Base-by-base conservation (phyloP, 164 flowering plant species). In the Houttuynia cordata region DNA sequence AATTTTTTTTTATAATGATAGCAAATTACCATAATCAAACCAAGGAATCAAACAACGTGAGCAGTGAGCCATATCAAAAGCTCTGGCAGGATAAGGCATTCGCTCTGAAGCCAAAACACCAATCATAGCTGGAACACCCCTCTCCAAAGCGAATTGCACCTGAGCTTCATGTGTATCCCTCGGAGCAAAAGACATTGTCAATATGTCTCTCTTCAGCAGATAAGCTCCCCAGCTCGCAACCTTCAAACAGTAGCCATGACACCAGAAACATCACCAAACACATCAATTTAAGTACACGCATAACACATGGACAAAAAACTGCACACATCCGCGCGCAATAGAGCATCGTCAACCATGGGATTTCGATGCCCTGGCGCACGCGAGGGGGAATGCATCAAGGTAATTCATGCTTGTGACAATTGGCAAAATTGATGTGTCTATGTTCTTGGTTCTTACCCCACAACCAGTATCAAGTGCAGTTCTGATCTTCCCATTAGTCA, bases 171-270 rank as follows among this genome's bases (percentile, higher is more conserved):
- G 99, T 53, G 97, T 88, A 67, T 93, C 99, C 59, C 97, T 83
- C 47, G 97, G 99, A 22, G 97, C 99, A 76, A 93, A 87, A n/a
- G 99, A 93, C 99, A 90, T 93, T 10, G 96, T 74, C 25, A 84
- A 17, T 24, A 90, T 80, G 65, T 90, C 78, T 71, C 97, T 82
- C 75, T 80, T 87, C 57, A 90, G 72, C 57, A 93, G 68, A 73
- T 81, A 93, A 15, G 99, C 99, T 30, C 99, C 99, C 84, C 84
- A 93, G 71, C 99, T 93, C 42, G 99, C 97, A 71, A 93, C 99
- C 99, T 91, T 23, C 66, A 57, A 54, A 22, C 69, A 63, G 56
- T 22, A 39, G 51, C 17, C 41, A 42, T 20, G 40, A 53, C 51
- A 63, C 40, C 0, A 19, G n/a, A 10, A 50, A 34, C 24, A 24